Conservation (phyloP, 2,329 filamentous ascomycete genomes). For the Amauroascus verrucosus region DNA sequence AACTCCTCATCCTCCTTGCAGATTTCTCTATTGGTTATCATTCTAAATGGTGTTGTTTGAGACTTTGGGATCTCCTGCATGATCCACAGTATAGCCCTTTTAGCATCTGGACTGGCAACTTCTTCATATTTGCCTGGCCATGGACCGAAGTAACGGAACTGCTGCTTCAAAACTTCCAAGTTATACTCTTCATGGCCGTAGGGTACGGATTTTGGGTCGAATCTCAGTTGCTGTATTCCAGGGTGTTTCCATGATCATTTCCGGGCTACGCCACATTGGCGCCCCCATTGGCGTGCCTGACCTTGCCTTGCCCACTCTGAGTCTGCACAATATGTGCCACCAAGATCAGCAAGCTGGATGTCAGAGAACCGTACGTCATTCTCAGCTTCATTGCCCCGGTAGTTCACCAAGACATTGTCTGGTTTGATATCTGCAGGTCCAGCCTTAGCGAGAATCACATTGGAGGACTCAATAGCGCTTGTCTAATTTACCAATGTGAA, state of each 20-base stretch:
- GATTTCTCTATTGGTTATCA: slow-evolving; percentile 12
- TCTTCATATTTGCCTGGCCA: slow-evolving; percentile 13
- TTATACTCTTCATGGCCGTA: slow-evolving; percentile 19
- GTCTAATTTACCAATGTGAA: no score
- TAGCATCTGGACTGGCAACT: slow-evolving; percentile 9
- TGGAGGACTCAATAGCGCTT: no score
- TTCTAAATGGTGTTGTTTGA: slow-evolving; percentile 11
- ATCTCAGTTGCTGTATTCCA: slow-evolving; percentile 19
- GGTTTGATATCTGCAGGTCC: slow-evolving; percentile 21
- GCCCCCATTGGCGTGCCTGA: slow-evolving; percentile 17
- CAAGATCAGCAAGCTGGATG: slow-evolving; percentile 18
- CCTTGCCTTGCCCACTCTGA: slow-evolving; percentile 14
- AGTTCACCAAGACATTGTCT: slow-evolving; percentile 19
- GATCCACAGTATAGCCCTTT: slow-evolving; percentile 12
- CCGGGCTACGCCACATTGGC: slow-evolving; percentile 17
- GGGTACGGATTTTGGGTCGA: slow-evolving; percentile 15
- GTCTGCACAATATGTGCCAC: slow-evolving; percentile 14
- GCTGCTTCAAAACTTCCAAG: slow-evolving; percentile 18
- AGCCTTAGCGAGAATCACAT: no score
- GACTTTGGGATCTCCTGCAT: slow-evolving; percentile 12
- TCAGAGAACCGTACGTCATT: slow-evolving; percentile 17
- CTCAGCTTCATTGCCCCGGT: not conserved
- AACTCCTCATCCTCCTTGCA: slow-evolving; percentile 11
- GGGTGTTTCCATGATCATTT: slow-evolving; percentile 17
- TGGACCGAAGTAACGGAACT: slow-evolving; percentile 21